phyloP scores from a whole-genome alignment of 495 filamentous ascomycete species.

The Pseudevernia furfuracea region DNA sequence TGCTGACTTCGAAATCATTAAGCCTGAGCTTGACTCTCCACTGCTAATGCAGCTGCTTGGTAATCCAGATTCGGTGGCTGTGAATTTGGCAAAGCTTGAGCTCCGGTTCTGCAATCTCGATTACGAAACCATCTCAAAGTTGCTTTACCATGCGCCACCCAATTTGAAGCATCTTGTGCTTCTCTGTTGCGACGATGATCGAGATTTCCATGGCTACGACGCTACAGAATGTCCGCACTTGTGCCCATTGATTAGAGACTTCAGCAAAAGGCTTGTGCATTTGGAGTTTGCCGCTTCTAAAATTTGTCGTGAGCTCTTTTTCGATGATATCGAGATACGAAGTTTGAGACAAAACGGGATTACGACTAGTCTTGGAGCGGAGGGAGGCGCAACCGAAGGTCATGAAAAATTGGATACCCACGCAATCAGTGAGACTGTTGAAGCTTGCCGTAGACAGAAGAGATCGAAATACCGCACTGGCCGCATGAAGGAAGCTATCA shows the following conservation, averaged over 20 bases:
- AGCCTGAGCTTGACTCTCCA: constrained; percentile 20
- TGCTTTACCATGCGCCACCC: constrained; percentile 22
- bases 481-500: constrained; percentile 16
- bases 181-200: constrained; percentile 7
- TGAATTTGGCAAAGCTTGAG: constrained; percentile 19
- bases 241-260: constrained; percentile 20
- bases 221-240: constrained; percentile 14
- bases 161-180: constrained; percentile 22
- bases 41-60: constrained; percentile 22
- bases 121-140: constrained; percentile 14
- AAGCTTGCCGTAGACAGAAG: constrained; percentile 19
- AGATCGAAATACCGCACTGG: constrained; percentile 12
- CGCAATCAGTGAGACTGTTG: constrained; percentile 16
- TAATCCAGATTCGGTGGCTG: constrained; percentile 19
- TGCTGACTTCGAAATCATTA: no score
- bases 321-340: constrained; percentile 19
- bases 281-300: constrained; percentile 16
- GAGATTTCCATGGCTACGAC: neutral
- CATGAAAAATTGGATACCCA: constrained; percentile 17
- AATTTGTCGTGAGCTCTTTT: constrained; percentile 23
- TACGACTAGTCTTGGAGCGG: constrained; percentile 10
- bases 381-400: constrained; percentile 9
- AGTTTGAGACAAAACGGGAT: constrained; percentile 19
- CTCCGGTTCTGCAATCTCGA: constrained; percentile 21
- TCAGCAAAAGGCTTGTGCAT: constrained; percentile 18